These are phyloP conservation scores for Penicillium riverlandense DNA, from an alignment of 495 filamentous ascomycete species.

Conservation along the genomic window DNA sequence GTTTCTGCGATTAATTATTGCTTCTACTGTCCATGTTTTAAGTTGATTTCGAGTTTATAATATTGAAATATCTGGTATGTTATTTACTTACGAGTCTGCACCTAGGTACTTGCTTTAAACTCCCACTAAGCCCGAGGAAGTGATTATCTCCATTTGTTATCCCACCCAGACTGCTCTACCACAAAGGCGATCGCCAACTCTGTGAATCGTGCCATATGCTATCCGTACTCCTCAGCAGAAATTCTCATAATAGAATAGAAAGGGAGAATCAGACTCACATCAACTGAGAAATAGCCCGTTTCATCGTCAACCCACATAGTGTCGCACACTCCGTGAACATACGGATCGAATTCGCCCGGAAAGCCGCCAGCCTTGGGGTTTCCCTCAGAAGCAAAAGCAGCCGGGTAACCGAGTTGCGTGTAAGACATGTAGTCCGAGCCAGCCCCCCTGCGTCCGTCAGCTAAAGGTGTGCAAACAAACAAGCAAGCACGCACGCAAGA, in stretches of 20 bases:
- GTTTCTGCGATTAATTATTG: neutral
- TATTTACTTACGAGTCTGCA: too few relatives aligned
- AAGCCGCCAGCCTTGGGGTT: constrained; percentile 4
- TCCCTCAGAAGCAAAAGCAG: constrained; percentile 8
- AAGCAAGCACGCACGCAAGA: neutral
- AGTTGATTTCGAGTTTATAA: neutral
- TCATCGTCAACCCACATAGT: constrained; percentile 9
- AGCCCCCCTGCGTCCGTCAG: constrained; percentile 1
- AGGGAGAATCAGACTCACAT: constrained; percentile 3
- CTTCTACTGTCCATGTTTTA: neutral
- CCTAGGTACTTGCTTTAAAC: too few relatives aligned
- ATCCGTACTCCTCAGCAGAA: too few relatives aligned
- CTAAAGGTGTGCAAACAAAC: neutral
- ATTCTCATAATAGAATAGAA: neutral
- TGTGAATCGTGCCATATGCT: constrained; percentile 10
- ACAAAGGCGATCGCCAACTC: constrained; percentile 7
- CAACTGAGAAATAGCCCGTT: constrained; percentile 6
- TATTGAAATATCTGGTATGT: neutral
- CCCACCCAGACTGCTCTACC: constrained; percentile 8
- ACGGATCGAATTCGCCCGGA: constrained; percentile 8
- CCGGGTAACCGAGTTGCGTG: constrained; percentile 8
- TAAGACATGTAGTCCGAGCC: constrained; percentile 11
- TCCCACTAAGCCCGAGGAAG: too few relatives aligned
- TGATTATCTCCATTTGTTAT: constrained; percentile 6
- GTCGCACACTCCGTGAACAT: constrained; percentile 2